A percentile compares a stretch with the other conserved stretches of the same genome.
These are phyloP conservation scores for Asterophora lycoperdoides DNA, from an alignment of 768 basidiomycete genomes.

Conservation along the genomic window DNA sequence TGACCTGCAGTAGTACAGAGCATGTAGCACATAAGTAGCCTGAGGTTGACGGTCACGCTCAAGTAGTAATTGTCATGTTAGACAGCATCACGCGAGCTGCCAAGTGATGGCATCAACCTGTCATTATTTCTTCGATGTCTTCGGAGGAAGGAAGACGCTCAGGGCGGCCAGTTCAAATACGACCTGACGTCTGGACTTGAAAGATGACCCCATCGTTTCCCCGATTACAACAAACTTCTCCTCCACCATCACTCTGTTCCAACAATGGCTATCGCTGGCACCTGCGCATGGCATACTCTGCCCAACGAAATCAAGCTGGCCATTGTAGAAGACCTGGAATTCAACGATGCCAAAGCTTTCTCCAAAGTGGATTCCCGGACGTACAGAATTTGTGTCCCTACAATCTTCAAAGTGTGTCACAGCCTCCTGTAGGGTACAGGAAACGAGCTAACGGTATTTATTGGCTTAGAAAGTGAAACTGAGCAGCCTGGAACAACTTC, in stretches of 20 bases:
- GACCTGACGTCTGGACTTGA: not conserved
- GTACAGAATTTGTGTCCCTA: conserved; percentile 53
- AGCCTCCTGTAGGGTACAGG: not conserved
- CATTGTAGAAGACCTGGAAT: conserved; percentile 46
- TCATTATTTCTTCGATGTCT: conserved; percentile 25
- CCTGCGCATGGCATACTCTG: conserved; percentile 48
- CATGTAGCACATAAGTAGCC: too few species aligned
- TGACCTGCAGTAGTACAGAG: too few species aligned
- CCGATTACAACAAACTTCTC: not conserved
- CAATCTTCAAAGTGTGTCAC: conserved; percentile 51
- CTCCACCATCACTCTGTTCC: not conserved
- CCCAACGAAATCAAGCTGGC: conserved; percentile 65
- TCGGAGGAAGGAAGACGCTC: conserved; percentile 23
- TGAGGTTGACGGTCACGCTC: too few species aligned
- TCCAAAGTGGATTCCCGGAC: conserved; percentile 45
- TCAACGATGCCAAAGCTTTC: conserved; percentile 41
- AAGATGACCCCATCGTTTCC: not conserved
- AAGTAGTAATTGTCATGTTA: too few species aligned
- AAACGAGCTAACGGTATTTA: conserved; percentile 14
- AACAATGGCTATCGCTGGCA: conserved; percentile 17
- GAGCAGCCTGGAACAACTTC: conserved; percentile 39
- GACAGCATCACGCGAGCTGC: conserved; percentile 17
- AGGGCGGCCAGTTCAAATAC: conserved; percentile 10
- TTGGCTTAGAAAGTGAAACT: conserved; percentile 45
- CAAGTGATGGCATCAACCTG: conserved; percentile 11